Percentiles rank a stretch among this genome's conserved stretches.
Evolutionary conservation across 208 protist genomes (phyloP).

Genomic region (Crithidia sp.): DNA sequence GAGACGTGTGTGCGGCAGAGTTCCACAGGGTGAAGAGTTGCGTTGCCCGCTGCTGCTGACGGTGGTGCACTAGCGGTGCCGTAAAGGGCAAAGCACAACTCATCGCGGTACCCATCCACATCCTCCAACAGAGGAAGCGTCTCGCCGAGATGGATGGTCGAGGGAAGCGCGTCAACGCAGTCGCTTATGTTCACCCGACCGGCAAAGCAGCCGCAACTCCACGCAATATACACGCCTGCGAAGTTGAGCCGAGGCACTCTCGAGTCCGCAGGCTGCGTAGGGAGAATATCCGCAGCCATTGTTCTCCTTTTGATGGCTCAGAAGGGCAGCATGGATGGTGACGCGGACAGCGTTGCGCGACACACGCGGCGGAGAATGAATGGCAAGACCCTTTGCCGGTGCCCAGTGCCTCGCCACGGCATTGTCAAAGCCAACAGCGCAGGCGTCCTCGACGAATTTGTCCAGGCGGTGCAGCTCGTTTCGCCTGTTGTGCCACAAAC

Average conservation of each 20-base stretch:
- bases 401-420: neutral
- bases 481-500: constrained; percentile 15
- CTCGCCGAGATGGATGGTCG: neutral
- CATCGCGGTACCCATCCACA: constrained; percentile 3
- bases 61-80: neutral
- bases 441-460: neutral
- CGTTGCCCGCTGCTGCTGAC: neutral
- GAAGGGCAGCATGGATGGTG: neutral
- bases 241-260: neutral
- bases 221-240: neutral
- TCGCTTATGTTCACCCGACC: neutral
- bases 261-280: too few species aligned
- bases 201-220: constrained; percentile 17
- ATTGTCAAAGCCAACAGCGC: neutral
- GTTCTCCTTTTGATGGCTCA: neutral
- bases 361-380: neutral
- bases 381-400: neutral
- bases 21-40: constrained; percentile 2
- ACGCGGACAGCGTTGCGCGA: constrained; percentile 5
- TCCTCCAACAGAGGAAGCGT: neutral
- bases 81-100: constrained; percentile 16
- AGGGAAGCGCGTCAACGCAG: neutral
- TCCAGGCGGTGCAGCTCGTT: constrained; percentile 15
- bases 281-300: too few species aligned
- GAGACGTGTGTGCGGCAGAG: constrained; percentile 40